These are phyloP conservation scores for Neurospora sp. DNA, from an alignment of 495 filamentous ascomycete genomes.

Conservation along the genomic window DNA sequence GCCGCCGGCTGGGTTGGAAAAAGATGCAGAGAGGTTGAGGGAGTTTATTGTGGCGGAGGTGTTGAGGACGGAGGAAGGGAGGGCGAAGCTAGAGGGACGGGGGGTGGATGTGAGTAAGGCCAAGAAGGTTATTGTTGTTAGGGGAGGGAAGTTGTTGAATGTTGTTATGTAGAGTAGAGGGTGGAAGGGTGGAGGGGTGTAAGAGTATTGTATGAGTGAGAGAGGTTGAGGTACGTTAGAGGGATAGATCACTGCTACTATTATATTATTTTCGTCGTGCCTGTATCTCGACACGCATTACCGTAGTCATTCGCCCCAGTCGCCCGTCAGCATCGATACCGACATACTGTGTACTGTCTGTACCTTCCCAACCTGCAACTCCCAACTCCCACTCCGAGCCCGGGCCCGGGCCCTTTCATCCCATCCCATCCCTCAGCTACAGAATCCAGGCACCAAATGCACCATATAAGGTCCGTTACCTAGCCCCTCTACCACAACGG, in stretches of 20 bases:
- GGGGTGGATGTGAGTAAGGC: conserved; percentile 28
- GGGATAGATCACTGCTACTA: background rate
- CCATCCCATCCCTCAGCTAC: background rate
- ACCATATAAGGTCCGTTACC: background rate
- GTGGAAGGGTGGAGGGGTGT: background rate
- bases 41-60: conserved; percentile 49
- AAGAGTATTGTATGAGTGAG: background rate
- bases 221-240: background rate
- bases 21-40: conserved; percentile 24
- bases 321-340: background rate
- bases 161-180: conserved; percentile 36
- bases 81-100: conserved; percentile 33
- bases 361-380: background rate
- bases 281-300: too few species aligned
- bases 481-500: background rate
- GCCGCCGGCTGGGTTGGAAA: conserved; percentile 20
- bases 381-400: background rate
- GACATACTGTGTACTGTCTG: background rate
- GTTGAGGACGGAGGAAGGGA: conserved; percentile 28
- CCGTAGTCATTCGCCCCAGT: too few species aligned
- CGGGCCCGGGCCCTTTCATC: background rate
- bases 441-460: background rate
- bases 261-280: background rate
- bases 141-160: conserved; percentile 44
- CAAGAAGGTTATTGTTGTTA: conserved; percentile 41